Percentiles rank a stretch among this genome's conserved stretches.
These are phyloP conservation scores for Ricinus communis DNA, from an alignment of 345 rosid species.

Conservation along the genomic window DNA sequence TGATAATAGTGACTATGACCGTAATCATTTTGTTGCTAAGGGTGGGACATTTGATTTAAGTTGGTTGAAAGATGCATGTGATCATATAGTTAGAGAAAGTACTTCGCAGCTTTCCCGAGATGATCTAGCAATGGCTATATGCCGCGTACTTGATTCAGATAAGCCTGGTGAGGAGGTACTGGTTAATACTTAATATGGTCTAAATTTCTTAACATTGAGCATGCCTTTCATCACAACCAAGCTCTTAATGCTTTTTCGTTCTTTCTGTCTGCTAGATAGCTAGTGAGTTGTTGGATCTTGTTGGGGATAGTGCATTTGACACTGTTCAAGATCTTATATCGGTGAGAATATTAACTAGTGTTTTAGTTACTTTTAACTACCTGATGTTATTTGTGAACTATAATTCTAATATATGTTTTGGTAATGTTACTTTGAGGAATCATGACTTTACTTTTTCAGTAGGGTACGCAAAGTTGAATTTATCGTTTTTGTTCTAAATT, in stretches of 20 bases:
- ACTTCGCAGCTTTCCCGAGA: conserved; percentile 79
- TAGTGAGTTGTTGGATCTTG: conserved; percentile 86
- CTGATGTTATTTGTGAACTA: neutral
- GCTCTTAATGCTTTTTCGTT: conserved; percentile 6
- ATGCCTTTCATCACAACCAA: conserved; percentile 7
- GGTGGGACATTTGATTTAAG: conserved; percentile 55
- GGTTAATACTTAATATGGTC: conserved; percentile 14
- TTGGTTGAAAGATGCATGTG: conserved; percentile 88
- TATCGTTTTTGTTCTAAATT: neutral
- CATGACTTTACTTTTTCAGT: neutral
- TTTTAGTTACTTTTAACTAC: neutral
- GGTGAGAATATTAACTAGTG: conserved; percentile 40
- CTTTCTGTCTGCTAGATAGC: conserved; percentile 57
- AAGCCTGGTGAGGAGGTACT: conserved; percentile 96
- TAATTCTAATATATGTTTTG: neutral
- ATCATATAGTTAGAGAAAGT: conserved; percentile 58
- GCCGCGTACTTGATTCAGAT: conserved; percentile 82
- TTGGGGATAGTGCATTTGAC: conserved; percentile 91
- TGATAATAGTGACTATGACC: conserved; percentile 34
- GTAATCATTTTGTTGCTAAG: conserved; percentile 32
- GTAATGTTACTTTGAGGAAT: neutral
- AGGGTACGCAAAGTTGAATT: neutral
- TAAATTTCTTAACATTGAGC: conserved; percentile 16
- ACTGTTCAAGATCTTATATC: conserved; percentile 78
- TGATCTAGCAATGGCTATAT: conserved; percentile 91